These are phyloP conservation scores for Macaranga tanarius DNA, from an alignment of 441 rosid species.

Conservation along the genomic window DNA sequence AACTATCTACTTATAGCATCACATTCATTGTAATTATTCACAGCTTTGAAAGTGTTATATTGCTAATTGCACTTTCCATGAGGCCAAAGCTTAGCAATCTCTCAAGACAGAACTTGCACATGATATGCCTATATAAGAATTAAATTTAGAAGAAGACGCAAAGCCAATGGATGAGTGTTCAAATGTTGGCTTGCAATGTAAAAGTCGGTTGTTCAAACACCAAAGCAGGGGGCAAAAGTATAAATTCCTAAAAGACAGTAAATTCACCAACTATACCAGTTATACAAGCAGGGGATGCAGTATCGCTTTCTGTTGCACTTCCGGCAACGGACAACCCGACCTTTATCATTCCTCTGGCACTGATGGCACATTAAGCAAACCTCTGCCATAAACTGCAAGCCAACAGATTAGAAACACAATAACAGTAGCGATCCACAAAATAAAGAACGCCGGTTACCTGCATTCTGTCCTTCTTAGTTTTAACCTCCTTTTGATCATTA, in stretches of 20 bases:
- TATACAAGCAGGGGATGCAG: constrained; percentile 50
- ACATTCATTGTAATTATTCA: too few species aligned
- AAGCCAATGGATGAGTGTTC: neutral
- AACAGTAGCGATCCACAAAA: neutral
- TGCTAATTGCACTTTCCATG: neutral
- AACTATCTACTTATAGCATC: too few species aligned
- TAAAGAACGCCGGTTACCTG: neutral
- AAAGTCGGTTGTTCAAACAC: neutral
- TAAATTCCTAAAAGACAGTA: neutral
- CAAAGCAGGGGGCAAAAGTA: neutral
- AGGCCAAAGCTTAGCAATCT: neutral
- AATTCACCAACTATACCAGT: constrained; percentile 43
- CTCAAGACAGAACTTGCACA: neutral
- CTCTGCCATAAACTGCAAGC: constrained; percentile 27
- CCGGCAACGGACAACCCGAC: constrained; percentile 56
- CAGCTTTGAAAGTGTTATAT: too few species aligned
- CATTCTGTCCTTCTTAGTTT: neutral
- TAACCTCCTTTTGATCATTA: neutral
- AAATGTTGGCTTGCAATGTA: neutral
- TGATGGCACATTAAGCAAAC: constrained; percentile 65
- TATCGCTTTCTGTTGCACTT: constrained; percentile 55
- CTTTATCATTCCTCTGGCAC: constrained; percentile 67
- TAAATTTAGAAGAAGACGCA: too few species aligned
- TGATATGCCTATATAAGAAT: neutral
- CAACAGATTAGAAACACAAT: constrained; percentile 6